Evolutionary conservation across 108 stramenopile genomes (phyloP).

Genomic region (Fragilaria crotonensis): DNA sequence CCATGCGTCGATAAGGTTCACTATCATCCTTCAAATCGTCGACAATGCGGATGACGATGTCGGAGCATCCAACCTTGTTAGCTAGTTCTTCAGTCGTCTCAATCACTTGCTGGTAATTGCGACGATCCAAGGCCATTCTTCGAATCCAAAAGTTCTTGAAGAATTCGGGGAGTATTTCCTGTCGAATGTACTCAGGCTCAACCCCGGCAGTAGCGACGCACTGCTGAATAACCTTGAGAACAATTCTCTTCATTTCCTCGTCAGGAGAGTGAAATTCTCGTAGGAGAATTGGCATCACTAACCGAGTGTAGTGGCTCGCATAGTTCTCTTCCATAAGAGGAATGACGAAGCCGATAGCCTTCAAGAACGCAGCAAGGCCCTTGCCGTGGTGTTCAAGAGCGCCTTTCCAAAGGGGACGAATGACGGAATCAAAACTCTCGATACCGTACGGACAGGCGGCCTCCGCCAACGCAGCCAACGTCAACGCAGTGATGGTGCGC

Average conservation of each 20-base stretch:
- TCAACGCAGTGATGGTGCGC: slow-evolving; percentile 94
- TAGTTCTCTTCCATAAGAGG: slow-evolving; percentile 99
- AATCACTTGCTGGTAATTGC: slow-evolving; percentile 96
- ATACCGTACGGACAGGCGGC: slow-evolving; percentile 98
- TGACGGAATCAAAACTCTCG: slow-evolving; percentile 97
- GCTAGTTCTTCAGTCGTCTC: slow-evolving; percentile 98
- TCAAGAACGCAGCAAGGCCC: slow-evolving; percentile 96
- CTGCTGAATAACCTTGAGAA: slow-evolving; percentile 98
- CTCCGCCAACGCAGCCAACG: slow-evolving; percentile 95
- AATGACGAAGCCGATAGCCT: slow-evolving; percentile 97
- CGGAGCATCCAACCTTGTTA: slow-evolving; percentile 96
- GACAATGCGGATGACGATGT: slow-evolving; percentile 91
- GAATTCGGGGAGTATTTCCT: slow-evolving; percentile 96
- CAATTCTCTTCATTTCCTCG: slow-evolving; percentile 97
- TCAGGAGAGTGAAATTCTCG: slow-evolving; percentile 96
- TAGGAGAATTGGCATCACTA: slow-evolving; percentile 97
- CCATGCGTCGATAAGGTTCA: slow-evolving; percentile 98
- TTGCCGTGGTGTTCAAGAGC: slow-evolving; percentile 96
- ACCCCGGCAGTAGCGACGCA: slow-evolving; percentile 98
- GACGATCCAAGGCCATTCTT: slow-evolving; percentile 95
- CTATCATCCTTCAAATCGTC: slow-evolving; percentile 99
- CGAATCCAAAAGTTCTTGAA: slow-evolving; percentile 98
- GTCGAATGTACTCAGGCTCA: slow-evolving; percentile 92
- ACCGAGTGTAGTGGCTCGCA: slow-evolving; percentile 97
- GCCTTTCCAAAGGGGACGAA: slow-evolving; percentile 98